Conservation (phyloP, 768 basidiomycete species). For the Mycena rosella region DNA sequence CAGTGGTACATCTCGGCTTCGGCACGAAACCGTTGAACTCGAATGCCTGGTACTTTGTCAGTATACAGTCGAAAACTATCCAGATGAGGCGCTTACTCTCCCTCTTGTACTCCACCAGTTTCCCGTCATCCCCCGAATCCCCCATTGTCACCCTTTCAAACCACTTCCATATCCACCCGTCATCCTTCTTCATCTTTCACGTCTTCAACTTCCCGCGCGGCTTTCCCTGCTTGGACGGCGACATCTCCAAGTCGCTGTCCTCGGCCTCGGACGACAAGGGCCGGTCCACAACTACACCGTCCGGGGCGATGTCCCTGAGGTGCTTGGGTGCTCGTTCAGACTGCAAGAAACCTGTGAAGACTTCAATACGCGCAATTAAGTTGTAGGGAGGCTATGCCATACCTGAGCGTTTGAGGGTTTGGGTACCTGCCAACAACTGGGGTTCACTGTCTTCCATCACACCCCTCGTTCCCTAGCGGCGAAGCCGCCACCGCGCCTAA, state of each 20-base stretch:
- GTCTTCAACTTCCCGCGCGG: background rate
- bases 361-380: background rate
- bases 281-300: constrained; percentile 1
- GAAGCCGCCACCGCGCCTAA: too few species aligned
- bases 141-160: background rate
- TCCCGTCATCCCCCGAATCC: background rate
- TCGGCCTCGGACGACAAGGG: constrained; percentile 15
- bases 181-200: constrained; percentile 14
- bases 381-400: too few species aligned
- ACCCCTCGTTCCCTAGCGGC: too few species aligned
- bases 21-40: too few species aligned
- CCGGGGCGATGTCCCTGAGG: constrained; percentile 22
- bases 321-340: constrained; percentile 6
- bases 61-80: too few species aligned
- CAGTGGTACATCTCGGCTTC: too few species aligned
- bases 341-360: constrained; percentile 6
- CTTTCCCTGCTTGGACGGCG: constrained; percentile 4
- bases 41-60: too few species aligned
- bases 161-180: constrained; percentile 29
- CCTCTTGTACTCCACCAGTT: constrained; percentile 21
- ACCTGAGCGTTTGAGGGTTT: too few species aligned
- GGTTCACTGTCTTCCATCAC: too few species aligned
- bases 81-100: constrained; percentile 21
- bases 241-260: constrained; percentile 5
- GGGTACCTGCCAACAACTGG: too few species aligned